Evolutionary conservation across 2,329 filamentous ascomycete species (phyloP).

Genomic region (Hypoxylon sp.): DNA sequence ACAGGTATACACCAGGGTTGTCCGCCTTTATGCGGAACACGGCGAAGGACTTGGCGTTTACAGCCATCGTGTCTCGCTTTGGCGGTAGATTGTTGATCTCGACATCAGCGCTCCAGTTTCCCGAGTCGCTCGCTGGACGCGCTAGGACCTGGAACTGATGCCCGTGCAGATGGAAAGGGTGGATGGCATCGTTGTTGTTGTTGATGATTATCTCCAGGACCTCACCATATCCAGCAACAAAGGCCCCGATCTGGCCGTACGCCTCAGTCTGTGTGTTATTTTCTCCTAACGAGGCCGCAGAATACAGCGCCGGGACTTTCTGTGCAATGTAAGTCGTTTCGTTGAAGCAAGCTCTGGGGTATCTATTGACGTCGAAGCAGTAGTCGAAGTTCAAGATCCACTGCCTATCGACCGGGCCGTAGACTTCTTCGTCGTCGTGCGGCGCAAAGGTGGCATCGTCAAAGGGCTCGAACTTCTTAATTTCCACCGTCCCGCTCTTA

Average conservation of each 20-base stretch:
- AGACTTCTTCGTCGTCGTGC: conserved; percentile 63
- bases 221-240: conserved; percentile 55
- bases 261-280: conserved; percentile 57
- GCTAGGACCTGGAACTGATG: conserved; percentile 68
- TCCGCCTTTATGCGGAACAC: conserved; percentile 65
- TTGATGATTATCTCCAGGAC: conserved; percentile 64
- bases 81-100: conserved; percentile 30
- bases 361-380: conserved; percentile 71
- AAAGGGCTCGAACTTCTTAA: conserved; percentile 62
- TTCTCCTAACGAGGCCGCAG: conserved; percentile 69
- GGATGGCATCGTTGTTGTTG: conserved; percentile 60
- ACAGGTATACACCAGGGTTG: conserved; percentile 67
- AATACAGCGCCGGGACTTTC: conserved; percentile 78
- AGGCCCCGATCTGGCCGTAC: conserved; percentile 60
- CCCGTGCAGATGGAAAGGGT: conserved; percentile 68
- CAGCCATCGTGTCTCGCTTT: conserved; percentile 43
- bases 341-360: conserved; percentile 73
- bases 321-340: conserved; percentile 75
- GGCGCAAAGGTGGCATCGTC: conserved; percentile 73
- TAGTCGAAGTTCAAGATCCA: conserved; percentile 69
- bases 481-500: conserved; percentile 48
- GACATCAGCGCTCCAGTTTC: conserved; percentile 53
- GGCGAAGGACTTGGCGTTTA: conserved; percentile 59
- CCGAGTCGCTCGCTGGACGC: conserved; percentile 54
- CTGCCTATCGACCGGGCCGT: conserved; percentile 65